These are phyloP conservation scores for Cordyceps militaris DNA, from an alignment of 2,329 filamentous ascomycete species.

Conservation along the genomic window DNA sequence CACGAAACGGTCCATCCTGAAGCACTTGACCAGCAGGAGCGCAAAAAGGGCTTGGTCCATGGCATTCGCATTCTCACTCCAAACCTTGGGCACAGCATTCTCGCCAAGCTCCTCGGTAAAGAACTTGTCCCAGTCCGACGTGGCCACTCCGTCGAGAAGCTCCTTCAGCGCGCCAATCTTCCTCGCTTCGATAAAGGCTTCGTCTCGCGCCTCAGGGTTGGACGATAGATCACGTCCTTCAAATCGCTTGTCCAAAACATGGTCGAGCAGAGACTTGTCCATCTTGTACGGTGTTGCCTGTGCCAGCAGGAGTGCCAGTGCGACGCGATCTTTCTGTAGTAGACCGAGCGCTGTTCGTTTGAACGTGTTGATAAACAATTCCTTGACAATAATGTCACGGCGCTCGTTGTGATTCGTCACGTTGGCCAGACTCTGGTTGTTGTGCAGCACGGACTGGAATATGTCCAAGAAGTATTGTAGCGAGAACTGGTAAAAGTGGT, in stretches of 20 bases:
- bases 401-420: slow-evolving; percentile 71
- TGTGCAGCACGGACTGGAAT: slow-evolving; percentile 83
- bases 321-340: slow-evolving; percentile 89
- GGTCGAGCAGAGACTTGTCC: slow-evolving; percentile 83
- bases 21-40: slow-evolving; percentile 87
- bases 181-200: slow-evolving; percentile 60
- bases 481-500: slow-evolving; percentile 99
- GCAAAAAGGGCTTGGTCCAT: slow-evolving; percentile 73
- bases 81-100: slow-evolving; percentile 69
- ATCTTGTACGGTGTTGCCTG: slow-evolving; percentile 95
- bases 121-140: slow-evolving; percentile 72
- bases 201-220: slow-evolving; percentile 53
- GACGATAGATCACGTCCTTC: slow-evolving; percentile 74
- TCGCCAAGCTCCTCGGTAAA: slow-evolving; percentile 81
- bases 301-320: slow-evolving; percentile 87
- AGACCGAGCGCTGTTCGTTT: slow-evolving; percentile 89
- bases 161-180: slow-evolving; percentile 69
- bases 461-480: slow-evolving; percentile 97
- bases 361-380: slow-evolving; percentile 87
- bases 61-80: slow-evolving; percentile 54
- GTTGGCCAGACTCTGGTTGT: slow-evolving; percentile 64
- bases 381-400: slow-evolving; percentile 82
- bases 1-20: slow-evolving; percentile 91
- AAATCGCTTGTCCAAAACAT: slow-evolving; percentile 71
- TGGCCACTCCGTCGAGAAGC: slow-evolving; percentile 54